Evolutionary conservation across 2,329 filamentous ascomycete species (phyloP), one percentile per base, ranked within the genome.

Genomic region (Dactylella cylindrospora): DNA sequence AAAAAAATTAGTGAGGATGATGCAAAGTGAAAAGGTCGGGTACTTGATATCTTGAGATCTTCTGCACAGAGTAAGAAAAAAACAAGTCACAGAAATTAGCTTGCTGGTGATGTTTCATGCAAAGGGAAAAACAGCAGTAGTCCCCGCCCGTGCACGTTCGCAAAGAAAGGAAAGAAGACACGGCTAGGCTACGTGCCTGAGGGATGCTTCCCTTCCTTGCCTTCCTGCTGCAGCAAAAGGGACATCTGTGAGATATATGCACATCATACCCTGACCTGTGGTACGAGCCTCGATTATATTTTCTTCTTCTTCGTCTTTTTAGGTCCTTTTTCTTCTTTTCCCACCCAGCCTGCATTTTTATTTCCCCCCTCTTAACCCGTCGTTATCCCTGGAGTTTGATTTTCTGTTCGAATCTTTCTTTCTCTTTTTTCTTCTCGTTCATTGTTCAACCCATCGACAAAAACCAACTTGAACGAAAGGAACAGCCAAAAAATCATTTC

Each of bases 81-180:
- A n/a, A n/a, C n/a, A n/a, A n/a, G n/a, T n/a, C n/a, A n/a, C n/a
- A n/a, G n/a, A n/a, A n/a, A n/a, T n/a, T n/a, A n/a, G n/a, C n/a
- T n/a, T n/a, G n/a, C n/a, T n/a, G n/a, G n/a, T n/a, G 26, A 28
- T 46, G 33, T 54, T 40, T 54, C 50, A 54, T 60, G 54, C 54
- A 51, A 25, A 31, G 35, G 6, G n/a, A n/a, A n/a, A n/a, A n/a
- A n/a, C n/a, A n/a, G n/a, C n/a, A n/a, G n/a, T n/a, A n/a, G n/a
- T n/a, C n/a, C n/a, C n/a, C n/a, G n/a, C n/a, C n/a, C n/a, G n/a
- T 49, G 52, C 44, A 62, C 32, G 36, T 44, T 62, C 57, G 57
- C 50, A 43, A 44, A 47, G 50, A 46, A 60, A 13, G 29, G 26
- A 44, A 36, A 55, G 28, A 32, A 20, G 28, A 32, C 25, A n/a